Conservation (phyloP, 2,329 filamentous ascomycete species). For the Blumeriella jaapii region DNA sequence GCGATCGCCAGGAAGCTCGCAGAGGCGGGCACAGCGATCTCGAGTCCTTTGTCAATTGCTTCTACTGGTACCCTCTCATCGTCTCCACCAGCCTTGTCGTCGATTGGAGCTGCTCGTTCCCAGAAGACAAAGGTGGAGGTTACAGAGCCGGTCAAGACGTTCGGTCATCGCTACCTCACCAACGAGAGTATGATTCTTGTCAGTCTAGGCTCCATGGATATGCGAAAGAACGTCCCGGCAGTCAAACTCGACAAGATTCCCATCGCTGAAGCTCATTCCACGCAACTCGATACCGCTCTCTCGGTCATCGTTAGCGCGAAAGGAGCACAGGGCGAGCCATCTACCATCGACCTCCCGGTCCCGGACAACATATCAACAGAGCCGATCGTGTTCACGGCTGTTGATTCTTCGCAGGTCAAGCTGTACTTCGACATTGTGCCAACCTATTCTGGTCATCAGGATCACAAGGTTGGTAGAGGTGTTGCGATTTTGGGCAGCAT, state of each 20-base stretch:
- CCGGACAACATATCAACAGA: constrained; percentile 91
- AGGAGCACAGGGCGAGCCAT: constrained; percentile 76
- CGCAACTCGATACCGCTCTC: constrained; percentile 85
- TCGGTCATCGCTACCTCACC: constrained; percentile 88
- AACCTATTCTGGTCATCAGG: constrained; percentile 83
- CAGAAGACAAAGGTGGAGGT: constrained; percentile 34
- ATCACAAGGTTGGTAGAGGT: constrained; percentile 78
- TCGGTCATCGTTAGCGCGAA: constrained; percentile 83
- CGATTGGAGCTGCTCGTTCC: constrained; percentile 48
- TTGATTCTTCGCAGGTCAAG: constrained; percentile 69
- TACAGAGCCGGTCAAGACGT: constrained; percentile 79
- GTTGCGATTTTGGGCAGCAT: constrained; percentile 82
- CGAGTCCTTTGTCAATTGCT: constrained; percentile 25
- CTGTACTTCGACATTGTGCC: constrained; percentile 90
- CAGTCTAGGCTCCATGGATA: constrained; percentile 90
- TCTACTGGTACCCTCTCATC: constrained; percentile 23
- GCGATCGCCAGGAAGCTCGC: constrained; percentile 62
- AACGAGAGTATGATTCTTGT: constrained; percentile 84
- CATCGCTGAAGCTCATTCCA: constrained; percentile 76
- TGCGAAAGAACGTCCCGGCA: constrained; percentile 66
- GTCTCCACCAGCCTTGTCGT: constrained; percentile 42
- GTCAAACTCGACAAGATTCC: constrained; percentile 85
- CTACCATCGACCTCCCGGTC: constrained; percentile 82
- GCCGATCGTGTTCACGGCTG: constrained; percentile 79
- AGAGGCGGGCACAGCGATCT: constrained; percentile 23